Base-by-base conservation (phyloP, 352 stramenopile genomes). In the Aphanomyces euteiches region DNA sequence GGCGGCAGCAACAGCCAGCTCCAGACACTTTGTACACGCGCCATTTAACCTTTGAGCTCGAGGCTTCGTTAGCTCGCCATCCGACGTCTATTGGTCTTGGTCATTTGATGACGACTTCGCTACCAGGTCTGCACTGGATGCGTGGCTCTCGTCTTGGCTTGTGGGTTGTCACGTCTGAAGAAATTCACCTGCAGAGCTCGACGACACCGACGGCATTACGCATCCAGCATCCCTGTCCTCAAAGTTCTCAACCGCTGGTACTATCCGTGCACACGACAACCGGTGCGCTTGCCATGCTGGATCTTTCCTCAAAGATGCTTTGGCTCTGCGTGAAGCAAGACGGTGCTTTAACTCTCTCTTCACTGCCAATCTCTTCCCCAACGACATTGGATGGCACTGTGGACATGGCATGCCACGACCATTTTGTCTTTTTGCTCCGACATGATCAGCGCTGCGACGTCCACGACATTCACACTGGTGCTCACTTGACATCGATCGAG, bases 61-160 rank as follows among this genome's bases (percentile, higher is more conserved):
- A 86, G 43, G 78, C 78, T 21, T 85, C 85, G 37, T 87, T 94
- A n/a, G 64, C 64, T 10, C 59, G 47, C 41, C 64, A 70, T 36
- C 84, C 84, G 58, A 95, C 88, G 6, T 82, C 91, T 69, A 82
- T 94, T 40, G 76, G 85, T 56, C 74, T 94, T 15, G 88, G 88
- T 7, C 84, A 79, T 67, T 72, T 83, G 3, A 89, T 94, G 60
- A 50, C 75, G 28, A 72, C 82, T 72, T 10, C 66, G 68, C 77
- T 75, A 39, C 67, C 72, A 40, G 73, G 81, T 6, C 19, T 87
- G n/a, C 53, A 70, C 7, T 71, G 68, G 48, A 73, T 95, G 54
- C 37, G 76, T 17, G 78, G 81, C 73, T 92, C 83, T 0, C 80
- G 80, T 48, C 75, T 84, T 19, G 88, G 88, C 15, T 76, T 95